These are phyloP conservation scores for Lasiosphaeria miniovina DNA, from an alignment of 495 filamentous ascomycete genomes.

Conservation along the genomic window DNA sequence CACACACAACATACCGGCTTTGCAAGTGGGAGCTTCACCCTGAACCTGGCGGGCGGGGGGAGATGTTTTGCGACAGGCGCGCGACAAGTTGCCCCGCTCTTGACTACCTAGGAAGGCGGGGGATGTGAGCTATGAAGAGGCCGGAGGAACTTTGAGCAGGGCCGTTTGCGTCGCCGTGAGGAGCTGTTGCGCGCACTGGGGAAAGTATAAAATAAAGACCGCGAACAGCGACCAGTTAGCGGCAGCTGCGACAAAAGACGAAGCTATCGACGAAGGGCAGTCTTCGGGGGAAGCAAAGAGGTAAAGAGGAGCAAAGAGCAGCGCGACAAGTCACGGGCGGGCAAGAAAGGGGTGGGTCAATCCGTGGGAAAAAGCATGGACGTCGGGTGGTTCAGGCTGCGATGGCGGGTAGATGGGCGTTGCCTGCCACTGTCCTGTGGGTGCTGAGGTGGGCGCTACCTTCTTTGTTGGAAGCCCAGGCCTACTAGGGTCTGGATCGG, in stretches of 20 bases:
- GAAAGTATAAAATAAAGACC: background rate
- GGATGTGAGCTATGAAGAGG: slow-evolving; percentile 2
- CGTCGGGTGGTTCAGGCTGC: slow-evolving; percentile 1
- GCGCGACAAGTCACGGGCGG: background rate
- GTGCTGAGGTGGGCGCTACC: slow-evolving; percentile 1
- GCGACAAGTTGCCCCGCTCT: slow-evolving; percentile 21
- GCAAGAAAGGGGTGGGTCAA: background rate
- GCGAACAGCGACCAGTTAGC: background rate
- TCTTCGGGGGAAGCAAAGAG: background rate
- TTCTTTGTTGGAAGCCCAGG: background rate
- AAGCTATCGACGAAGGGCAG: slow-evolving; percentile 3
- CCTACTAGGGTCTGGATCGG: background rate
- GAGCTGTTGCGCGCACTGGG: background rate
- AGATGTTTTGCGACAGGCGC: slow-evolving; percentile 15
- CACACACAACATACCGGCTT: background rate
- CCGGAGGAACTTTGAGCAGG: slow-evolving; percentile 6
- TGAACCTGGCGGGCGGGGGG: background rate
- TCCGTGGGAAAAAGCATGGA: background rate
- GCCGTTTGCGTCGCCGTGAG: background rate
- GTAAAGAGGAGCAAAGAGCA: background rate
- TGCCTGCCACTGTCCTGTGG: background rate
- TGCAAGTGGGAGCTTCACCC: background rate
- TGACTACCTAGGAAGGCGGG: background rate
- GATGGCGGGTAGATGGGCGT: background rate
- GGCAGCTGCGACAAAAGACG: background rate